Percentiles rank a stretch among this genome's conserved stretches.
phyloP scores from a whole-genome alignment of 2,329 filamentous ascomycete species.

The Neofusicoccum umdonicola region DNA sequence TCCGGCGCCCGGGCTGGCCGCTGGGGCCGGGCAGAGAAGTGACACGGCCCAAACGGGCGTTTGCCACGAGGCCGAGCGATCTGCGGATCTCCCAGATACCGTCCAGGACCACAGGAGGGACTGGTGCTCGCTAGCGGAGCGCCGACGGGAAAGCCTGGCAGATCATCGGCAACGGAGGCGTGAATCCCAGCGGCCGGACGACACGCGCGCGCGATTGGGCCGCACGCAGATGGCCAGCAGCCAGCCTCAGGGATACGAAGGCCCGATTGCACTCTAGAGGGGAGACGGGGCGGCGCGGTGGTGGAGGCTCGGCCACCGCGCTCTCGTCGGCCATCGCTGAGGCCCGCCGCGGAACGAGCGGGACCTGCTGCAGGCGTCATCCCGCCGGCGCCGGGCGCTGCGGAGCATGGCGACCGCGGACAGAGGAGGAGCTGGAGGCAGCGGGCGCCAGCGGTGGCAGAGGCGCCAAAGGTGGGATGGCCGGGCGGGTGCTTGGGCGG shows the following conservation, averaged over 20 bases:
- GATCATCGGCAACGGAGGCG: not conserved
- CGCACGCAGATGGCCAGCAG: not conserved
- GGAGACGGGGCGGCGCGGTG: too few relatives aligned
- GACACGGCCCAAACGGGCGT: slow-evolving; percentile 4
- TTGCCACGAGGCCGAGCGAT: slow-evolving; percentile 10
- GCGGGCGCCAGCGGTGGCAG: not conserved
- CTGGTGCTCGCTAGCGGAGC: not conserved
- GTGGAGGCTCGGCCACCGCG: too few relatives aligned
- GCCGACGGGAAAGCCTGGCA: not conserved
- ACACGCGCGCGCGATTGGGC: not conserved
- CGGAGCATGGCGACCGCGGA: too few relatives aligned
- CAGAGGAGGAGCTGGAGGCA: not conserved
- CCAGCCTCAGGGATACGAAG: too few relatives aligned
- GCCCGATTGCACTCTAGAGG: too few relatives aligned
- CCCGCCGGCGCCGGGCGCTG: too few relatives aligned
- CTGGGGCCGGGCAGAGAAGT: not conserved
- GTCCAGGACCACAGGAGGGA: not conserved
- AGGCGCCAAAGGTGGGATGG: not conserved
- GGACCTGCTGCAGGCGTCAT: not conserved
- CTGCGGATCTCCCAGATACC: slow-evolving; percentile 1
- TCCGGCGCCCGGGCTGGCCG: too few relatives aligned
- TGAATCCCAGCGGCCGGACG: not conserved
- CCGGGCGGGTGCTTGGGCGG: too few relatives aligned
- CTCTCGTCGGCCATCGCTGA: not conserved
- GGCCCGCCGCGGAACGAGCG: not conserved